Evolutionary conservation across 495 filamentous ascomycete species (phyloP).

Genomic region (Penicillium alfredii): DNA sequence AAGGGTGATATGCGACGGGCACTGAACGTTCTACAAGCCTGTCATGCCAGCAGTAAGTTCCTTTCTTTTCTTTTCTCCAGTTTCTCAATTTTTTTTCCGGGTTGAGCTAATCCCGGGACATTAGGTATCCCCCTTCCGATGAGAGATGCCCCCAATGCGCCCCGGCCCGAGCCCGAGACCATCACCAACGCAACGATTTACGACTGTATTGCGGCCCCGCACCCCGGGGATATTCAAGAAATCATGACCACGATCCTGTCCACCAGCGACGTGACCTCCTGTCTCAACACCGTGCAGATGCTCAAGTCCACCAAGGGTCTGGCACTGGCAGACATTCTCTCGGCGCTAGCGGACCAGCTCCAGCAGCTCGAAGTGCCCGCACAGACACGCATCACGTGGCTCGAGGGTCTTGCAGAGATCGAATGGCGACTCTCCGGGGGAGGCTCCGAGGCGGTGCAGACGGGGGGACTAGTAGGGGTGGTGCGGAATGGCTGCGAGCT

Average conservation of each 20-base stretch:
- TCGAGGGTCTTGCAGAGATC: slow-evolving; percentile 86
- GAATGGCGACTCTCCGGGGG: slow-evolving; percentile 88
- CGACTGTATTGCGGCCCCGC: slow-evolving; percentile 94
- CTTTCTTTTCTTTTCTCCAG: neutral
- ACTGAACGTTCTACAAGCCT: slow-evolving; percentile 93
- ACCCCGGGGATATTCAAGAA: slow-evolving; percentile 78
- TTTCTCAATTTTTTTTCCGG: too few relatives aligned
- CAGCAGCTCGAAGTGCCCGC: slow-evolving; percentile 76
- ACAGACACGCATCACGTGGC: slow-evolving; percentile 83
- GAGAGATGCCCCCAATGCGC: slow-evolving; percentile 54
- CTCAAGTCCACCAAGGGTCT: slow-evolving; percentile 84
- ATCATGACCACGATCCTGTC: slow-evolving; percentile 78
- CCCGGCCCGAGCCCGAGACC: slow-evolving; percentile 54
- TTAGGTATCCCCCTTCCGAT: slow-evolving; percentile 65
- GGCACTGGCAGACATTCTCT: slow-evolving; percentile 89
- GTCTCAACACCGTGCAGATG: slow-evolving; percentile 76
- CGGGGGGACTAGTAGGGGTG: slow-evolving; percentile 84
- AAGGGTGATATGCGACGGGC: slow-evolving; percentile 96
- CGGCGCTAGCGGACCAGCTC: slow-evolving; percentile 75
- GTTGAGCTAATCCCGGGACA: too few relatives aligned
- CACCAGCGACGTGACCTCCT: slow-evolving; percentile 79
- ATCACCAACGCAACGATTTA: slow-evolving; percentile 93
- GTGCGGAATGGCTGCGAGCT: slow-evolving; percentile 82
- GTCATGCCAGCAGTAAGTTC: slow-evolving; percentile 77
- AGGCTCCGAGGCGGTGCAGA: slow-evolving; percentile 85